These are phyloP conservation scores for Podaxis mareebaensis DNA, from an alignment of 768 basidiomycete genomes.

Conservation along the genomic window DNA sequence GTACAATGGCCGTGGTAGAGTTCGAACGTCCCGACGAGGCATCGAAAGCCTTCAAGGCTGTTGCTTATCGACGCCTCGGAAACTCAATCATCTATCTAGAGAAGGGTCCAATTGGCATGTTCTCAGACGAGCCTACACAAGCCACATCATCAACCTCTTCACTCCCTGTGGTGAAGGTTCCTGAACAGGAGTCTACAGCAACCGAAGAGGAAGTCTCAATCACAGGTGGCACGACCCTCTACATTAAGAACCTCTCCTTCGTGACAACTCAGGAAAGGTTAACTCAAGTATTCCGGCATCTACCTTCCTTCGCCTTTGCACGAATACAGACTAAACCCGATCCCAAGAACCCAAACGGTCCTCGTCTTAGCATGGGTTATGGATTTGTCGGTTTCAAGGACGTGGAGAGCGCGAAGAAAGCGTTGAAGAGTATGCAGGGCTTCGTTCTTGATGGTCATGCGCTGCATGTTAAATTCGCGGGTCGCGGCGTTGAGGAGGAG, in stretches of 20 bases:
- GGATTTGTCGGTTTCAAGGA: constrained; percentile 93
- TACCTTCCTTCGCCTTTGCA: constrained; percentile 84
- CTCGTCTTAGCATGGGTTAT: constrained; percentile 88
- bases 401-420: constrained; percentile 69
- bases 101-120: constrained; percentile 87
- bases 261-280: constrained; percentile 81
- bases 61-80: constrained; percentile 86
- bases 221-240: constrained; percentile 80
- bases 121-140: constrained; percentile 41
- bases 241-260: constrained; percentile 95
- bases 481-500: constrained; percentile 73
- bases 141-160: constrained; percentile 14
- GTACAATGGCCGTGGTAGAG: constrained; percentile 91
- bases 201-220: constrained; percentile 43
- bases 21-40: constrained; percentile 75
- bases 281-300: constrained; percentile 62
- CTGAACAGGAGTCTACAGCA: constrained; percentile 40
- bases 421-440: constrained; percentile 75
- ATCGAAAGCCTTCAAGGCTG: constrained; percentile 70
- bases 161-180: constrained; percentile 34
- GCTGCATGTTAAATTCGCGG: constrained; percentile 83
- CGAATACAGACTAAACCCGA: constrained; percentile 91
- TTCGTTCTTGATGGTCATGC: constrained; percentile 87
- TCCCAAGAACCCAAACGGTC: constrained; percentile 63
- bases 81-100: constrained; percentile 92